Percentiles rank a stretch among this genome's conserved stretches.
Evolutionary conservation across 1,284 basidiomycete species (phyloP).

Genomic region (Hymenochaete sp.): DNA sequence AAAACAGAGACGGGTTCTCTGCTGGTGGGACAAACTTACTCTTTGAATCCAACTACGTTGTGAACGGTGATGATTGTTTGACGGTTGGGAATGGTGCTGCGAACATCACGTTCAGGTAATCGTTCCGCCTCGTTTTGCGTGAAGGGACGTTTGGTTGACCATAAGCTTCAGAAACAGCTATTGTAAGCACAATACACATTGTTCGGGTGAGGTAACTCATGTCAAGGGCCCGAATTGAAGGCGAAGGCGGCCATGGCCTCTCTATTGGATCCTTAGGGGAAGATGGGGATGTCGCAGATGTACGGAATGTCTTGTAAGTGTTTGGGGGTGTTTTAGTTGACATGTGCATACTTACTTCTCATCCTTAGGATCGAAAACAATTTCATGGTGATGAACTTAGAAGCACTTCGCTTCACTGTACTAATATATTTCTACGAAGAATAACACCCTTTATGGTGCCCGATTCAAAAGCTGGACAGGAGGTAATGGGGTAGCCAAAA

Average conservation of each 20-base stretch:
- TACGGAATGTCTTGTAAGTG: slow-evolving; percentile 46
- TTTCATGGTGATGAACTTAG: slow-evolving; percentile 38
- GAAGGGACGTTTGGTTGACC: neutral
- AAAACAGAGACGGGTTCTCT: slow-evolving; percentile 36
- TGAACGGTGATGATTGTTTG: slow-evolving; percentile 56
- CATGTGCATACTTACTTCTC: neutral
- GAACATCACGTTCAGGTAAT: slow-evolving; percentile 47
- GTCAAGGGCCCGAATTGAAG: too few species aligned
- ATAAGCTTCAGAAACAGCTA: slow-evolving; percentile 33
- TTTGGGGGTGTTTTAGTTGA: neutral
- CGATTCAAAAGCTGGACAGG: slow-evolving; percentile 66
- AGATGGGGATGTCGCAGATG: slow-evolving; percentile 41
- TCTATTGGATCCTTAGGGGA: slow-evolving; percentile 53
- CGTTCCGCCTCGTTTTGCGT: too few species aligned
- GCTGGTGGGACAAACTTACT: slow-evolving; percentile 48
- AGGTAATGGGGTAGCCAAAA: slow-evolving; percentile 47
- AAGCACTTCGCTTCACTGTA: neutral
- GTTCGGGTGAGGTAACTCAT: neutral
- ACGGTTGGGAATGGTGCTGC: slow-evolving; percentile 49
- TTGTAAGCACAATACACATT: slow-evolving; percentile 25
- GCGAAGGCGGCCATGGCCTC: slow-evolving; percentile 49
- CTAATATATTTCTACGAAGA: slow-evolving; percentile 26
- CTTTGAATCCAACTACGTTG: slow-evolving; percentile 48
- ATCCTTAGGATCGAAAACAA: slow-evolving; percentile 44
- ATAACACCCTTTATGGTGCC: slow-evolving; percentile 45